phyloP scores from a whole-genome alignment of 768 basidiomycete genomes.

The Boletus eberwhitei region DNA sequence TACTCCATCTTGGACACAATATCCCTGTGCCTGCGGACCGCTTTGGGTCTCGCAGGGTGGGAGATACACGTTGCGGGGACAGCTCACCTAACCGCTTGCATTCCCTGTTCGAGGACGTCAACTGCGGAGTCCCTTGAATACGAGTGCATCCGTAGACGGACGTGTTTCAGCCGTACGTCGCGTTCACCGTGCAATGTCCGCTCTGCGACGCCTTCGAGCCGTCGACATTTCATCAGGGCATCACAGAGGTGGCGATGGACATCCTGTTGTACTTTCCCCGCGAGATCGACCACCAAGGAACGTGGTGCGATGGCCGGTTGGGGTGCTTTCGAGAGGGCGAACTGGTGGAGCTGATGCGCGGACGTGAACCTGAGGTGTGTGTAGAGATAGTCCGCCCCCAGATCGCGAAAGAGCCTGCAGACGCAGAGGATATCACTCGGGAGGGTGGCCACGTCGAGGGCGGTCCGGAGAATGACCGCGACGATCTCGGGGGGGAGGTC shows the following conservation, averaged over 20 bases:
- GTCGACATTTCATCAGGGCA: slow-evolving; percentile 26
- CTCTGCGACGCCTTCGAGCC: background rate
- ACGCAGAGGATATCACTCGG: slow-evolving; percentile 24
- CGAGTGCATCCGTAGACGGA: slow-evolving; percentile 40
- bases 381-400: slow-evolving; percentile 24
- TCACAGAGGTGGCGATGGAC: slow-evolving; percentile 27
- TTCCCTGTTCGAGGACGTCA: slow-evolving; percentile 31
- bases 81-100: slow-evolving; percentile 37
- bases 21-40: background rate
- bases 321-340: slow-evolving; percentile 4
- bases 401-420: slow-evolving; percentile 16
- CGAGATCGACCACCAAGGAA: slow-evolving; percentile 26
- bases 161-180: slow-evolving; percentile 23
- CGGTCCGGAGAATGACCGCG: slow-evolving; percentile 11
- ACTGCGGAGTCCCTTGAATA: slow-evolving; percentile 31
- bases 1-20: background rate
- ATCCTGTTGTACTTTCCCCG: slow-evolving; percentile 28
- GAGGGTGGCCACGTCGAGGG: slow-evolving; percentile 10
- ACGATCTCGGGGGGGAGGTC: slow-evolving; percentile 26
- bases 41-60: background rate
- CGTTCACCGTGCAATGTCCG: background rate
- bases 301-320: slow-evolving; percentile 23
- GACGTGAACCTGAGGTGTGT: slow-evolving; percentile 26
- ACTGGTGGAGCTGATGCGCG: slow-evolving; percentile 19
- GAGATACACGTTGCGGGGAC: background rate